Evolutionary conservation across 2,329 filamentous ascomycete species (phyloP).

Genomic region (Aspergillus melleus): DNA sequence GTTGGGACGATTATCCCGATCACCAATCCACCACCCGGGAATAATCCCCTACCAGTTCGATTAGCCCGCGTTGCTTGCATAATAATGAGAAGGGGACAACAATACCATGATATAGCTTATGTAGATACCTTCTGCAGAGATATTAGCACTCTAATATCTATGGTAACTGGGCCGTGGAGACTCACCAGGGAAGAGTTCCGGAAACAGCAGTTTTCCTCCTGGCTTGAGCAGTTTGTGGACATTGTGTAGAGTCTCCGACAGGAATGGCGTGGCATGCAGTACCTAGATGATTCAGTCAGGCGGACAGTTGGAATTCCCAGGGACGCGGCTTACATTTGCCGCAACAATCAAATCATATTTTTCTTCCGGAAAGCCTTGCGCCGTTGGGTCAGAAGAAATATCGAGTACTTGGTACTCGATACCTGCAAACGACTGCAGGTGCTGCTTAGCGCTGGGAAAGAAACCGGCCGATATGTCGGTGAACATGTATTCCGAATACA

Average conservation of each 20-base stretch:
- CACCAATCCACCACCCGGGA: constrained; percentile 1
- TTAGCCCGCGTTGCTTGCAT: too few species aligned
- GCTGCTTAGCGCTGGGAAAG: background rate
- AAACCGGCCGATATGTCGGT: background rate
- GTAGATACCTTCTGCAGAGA: background rate
- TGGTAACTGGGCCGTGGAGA: background rate
- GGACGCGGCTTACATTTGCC: background rate
- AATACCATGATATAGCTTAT: too few species aligned
- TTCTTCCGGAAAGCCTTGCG: constrained; percentile 4
- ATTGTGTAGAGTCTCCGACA: constrained; percentile 8
- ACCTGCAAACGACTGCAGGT: background rate
- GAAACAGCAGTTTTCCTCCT: constrained; percentile 16
- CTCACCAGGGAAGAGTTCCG: constrained; percentile 5
- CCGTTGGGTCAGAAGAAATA: background rate
- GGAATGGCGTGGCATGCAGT: background rate
- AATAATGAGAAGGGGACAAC: too few species aligned
- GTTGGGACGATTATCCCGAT: background rate
- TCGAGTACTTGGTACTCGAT: background rate
- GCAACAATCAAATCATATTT: background rate
- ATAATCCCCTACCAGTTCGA: background rate
- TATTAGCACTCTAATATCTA: background rate
- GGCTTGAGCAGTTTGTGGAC: constrained; percentile 17
- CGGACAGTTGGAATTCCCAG: constrained; percentile 18
- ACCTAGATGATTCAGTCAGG: constrained; percentile 1
- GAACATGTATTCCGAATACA: background rate